Base-by-base conservation (phyloP, 1,139 yeast genomes). In the Candida sojae region DNA sequence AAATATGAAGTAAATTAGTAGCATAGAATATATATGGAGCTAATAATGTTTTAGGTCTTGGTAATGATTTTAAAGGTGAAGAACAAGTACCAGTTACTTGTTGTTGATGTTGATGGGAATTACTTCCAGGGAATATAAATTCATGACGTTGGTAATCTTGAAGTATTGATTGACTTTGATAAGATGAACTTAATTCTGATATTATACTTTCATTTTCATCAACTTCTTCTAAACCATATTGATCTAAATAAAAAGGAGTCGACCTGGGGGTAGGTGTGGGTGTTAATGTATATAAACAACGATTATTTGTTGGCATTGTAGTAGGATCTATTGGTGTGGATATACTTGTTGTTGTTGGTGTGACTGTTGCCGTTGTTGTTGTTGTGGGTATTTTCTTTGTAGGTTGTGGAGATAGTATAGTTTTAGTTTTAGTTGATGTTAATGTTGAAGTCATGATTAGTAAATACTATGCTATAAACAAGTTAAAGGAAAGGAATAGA, bases 1-100 rank as follows among this genome's bases (percentile, higher is more conserved):
- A 34, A 36, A 62, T 47, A 25, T 51, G 46, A 13, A 46, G 46
- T 32, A 62, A 52, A 44, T 59, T 60, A 9, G 55, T 45, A 9
- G 63, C 57, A 46, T 59, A 55, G 45, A 59, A 62, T 9, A 56
- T 10, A 45, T 62, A 61, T 38, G 59, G 57, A 29, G 54, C 51
- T 35, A 56, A 46, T 42, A 54, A 12, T 45, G 45, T 12, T 47
- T 31, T 33, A 48, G 43, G 17, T 50, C 45, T 39, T 40, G 46
- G 28, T 31, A 46, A 36, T 21, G 43, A 25, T 10, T 38, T 39
- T 29, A 12, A 23, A 12, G 8, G 30, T 37, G 33, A 12, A 23
- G 10, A 6, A 30, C 10, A 17, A 17, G 32, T 28, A 17, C 25
- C 2, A 12, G 23, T 21, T 17, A 11, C n/a, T 21, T 35, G 38